Evolutionary conservation across 2,329 filamentous ascomycete genomes (phyloP).

Genomic region (Pestalotiopsis fici): DNA sequence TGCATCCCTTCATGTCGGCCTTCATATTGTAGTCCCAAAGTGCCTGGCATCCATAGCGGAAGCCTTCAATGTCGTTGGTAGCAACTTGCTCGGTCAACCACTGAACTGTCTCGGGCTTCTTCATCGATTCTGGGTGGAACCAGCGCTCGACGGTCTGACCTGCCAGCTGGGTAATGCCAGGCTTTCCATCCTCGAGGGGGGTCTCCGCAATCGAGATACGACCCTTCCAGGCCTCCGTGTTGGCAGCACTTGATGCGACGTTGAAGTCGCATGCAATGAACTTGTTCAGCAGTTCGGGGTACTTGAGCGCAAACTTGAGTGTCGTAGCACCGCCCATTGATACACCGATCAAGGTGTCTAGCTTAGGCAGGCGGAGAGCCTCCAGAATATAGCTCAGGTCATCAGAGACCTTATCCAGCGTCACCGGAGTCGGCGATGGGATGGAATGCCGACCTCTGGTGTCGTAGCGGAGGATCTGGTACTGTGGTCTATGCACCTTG

Average conservation of each 20-base stretch:
- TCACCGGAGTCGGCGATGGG: slow-evolving; percentile 51
- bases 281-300: slow-evolving; percentile 76
- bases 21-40: slow-evolving; percentile 73
- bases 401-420: slow-evolving; percentile 65
- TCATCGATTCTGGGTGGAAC: slow-evolving; percentile 66
- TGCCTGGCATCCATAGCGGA: slow-evolving; percentile 67
- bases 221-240: slow-evolving; percentile 78
- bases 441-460: slow-evolving; percentile 66
- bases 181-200: slow-evolving; percentile 44
- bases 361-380: slow-evolving; percentile 67
- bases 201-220: slow-evolving; percentile 68
- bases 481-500: slow-evolving; percentile 57
- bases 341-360: slow-evolving; percentile 72
- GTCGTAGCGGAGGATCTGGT: slow-evolving; percentile 77
- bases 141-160: slow-evolving; percentile 72
- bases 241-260: slow-evolving; percentile 68
- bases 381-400: slow-evolving; percentile 69
- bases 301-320: slow-evolving; percentile 75
- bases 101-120: slow-evolving; percentile 47
- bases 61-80: slow-evolving; percentile 69
- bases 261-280: slow-evolving; percentile 88
- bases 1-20: slow-evolving; percentile 51
- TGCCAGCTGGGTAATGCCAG: slow-evolving; percentile 67
- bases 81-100: slow-evolving; percentile 70
- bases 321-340: slow-evolving; percentile 80